phyloP scores from a whole-genome alignment of 208 protist genomes.

The Leishmania martiniquensis region DNA sequence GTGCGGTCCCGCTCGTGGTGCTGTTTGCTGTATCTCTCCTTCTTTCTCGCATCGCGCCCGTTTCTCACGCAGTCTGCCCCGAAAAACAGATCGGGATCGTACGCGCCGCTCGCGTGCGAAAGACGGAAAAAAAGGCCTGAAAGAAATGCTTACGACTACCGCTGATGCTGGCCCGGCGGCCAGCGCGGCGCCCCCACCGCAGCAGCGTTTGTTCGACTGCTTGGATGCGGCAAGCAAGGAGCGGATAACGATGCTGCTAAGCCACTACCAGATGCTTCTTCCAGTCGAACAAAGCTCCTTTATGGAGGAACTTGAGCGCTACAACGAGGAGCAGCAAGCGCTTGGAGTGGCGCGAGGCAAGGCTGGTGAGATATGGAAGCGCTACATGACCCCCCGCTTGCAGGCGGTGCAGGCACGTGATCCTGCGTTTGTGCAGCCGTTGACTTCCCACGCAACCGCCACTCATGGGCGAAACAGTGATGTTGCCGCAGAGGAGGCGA shows the following conservation, averaged over 20 bases:
- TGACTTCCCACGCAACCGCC: background rate
- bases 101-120: background rate
- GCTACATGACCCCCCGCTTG: slow-evolving; percentile 44
- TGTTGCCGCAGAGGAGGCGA: background rate
- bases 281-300: slow-evolving; percentile 58
- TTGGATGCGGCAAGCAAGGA: slow-evolving; percentile 64
- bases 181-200: background rate
- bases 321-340: slow-evolving; percentile 25
- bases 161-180: background rate
- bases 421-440: slow-evolving; percentile 37
- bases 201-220: slow-evolving; percentile 45
- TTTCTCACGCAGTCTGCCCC: background rate
- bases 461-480: background rate
- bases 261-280: slow-evolving; percentile 46
- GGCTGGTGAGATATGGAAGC: slow-evolving; percentile 14
- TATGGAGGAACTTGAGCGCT: slow-evolving; percentile 52
- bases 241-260: slow-evolving; percentile 52
- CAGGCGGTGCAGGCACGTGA: slow-evolving; percentile 57
- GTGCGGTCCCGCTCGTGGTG: background rate
- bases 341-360: slow-evolving; percentile 1
- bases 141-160: slow-evolving; percentile 3
- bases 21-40: background rate
- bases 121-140: background rate
- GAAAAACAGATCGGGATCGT: background rate
- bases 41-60: background rate